Evolutionary conservation across 306 rosid genomes (phyloP).

Genomic region (Mimosa bimucronata): DNA sequence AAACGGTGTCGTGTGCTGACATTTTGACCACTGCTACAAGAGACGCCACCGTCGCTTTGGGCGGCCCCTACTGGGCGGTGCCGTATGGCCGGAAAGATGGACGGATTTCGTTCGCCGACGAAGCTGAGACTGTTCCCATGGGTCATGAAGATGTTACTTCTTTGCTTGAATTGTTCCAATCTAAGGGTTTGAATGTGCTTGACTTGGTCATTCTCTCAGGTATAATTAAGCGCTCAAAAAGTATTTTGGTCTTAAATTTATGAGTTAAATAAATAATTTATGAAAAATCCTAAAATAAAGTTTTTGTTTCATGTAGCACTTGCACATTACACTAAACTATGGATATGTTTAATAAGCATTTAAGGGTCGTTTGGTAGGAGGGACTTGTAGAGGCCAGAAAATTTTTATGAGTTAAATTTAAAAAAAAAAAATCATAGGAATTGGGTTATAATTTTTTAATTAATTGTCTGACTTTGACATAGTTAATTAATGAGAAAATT

Average conservation of each 20-base stretch:
- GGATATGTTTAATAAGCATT: too few species aligned
- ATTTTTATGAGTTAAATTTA: too few species aligned
- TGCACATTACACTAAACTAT: too few species aligned
- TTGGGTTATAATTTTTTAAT: too few species aligned
- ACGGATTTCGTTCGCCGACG: slow-evolving; percentile 52
- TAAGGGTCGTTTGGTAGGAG: too few species aligned
- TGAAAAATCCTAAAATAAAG: not conserved
- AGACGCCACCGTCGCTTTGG: slow-evolving; percentile 68
- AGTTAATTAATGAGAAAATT: not conserved
- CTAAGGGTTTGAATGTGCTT: slow-evolving; percentile 60
- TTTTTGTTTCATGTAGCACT: not conserved
- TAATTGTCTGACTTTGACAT: not conserved
- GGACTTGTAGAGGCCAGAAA: too few species aligned
- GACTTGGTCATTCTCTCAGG: slow-evolving; percentile 68
- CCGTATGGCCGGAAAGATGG: slow-evolving; percentile 86
- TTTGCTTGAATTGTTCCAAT: slow-evolving; percentile 65
- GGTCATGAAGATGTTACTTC: slow-evolving; percentile 68
- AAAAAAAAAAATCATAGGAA: too few species aligned
- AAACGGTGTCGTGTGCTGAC: slow-evolving; percentile 76
- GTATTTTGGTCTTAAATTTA: too few species aligned
- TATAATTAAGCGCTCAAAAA: not conserved
- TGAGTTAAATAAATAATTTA: not conserved
- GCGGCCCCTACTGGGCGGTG: slow-evolving; percentile 78
- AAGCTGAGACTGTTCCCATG: slow-evolving; percentile 65
- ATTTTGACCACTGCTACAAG: slow-evolving; percentile 68